Conservation (phyloP, 768 basidiomycete genomes). For the Calocybe indica region DNA sequence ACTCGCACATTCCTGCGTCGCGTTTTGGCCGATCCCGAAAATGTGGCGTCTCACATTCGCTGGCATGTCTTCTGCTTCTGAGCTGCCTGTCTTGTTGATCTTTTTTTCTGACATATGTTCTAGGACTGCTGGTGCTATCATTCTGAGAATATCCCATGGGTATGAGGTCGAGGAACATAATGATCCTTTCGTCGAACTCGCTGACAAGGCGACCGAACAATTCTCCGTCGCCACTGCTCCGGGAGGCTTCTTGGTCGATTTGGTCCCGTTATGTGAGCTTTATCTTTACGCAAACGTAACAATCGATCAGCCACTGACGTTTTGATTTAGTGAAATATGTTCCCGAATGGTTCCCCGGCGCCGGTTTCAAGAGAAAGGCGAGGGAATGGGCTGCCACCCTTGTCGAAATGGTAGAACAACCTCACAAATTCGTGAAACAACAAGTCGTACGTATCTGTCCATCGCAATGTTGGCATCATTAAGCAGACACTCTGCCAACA, state of each 20-base stretch:
- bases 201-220: constrained; percentile 5
- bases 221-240: constrained; percentile 8
- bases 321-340: constrained; percentile 42
- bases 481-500: constrained; percentile 15
- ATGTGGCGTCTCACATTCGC: constrained; percentile 40
- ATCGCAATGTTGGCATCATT: constrained; percentile 3
- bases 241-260: constrained; percentile 13
- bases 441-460: constrained; percentile 41
- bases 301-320: too few species aligned
- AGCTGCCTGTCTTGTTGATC: not conserved
- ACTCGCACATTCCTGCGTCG: constrained; percentile 42
- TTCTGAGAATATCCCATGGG: constrained; percentile 48
- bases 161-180: constrained; percentile 42
- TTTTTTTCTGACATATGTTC: not conserved
- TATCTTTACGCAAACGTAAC: too few species aligned
- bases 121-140: constrained; percentile 46
- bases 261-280: constrained; percentile 8
- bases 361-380: constrained; percentile 49
- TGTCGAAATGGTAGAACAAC: constrained; percentile 48
- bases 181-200: constrained; percentile 7
- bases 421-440: constrained; percentile 53
- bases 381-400: constrained; percentile 48
- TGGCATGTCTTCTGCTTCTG: constrained; percentile 29
- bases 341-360: constrained; percentile 62
- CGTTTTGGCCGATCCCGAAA: constrained; percentile 42